A percentile compares a stretch with the other conserved stretches of the same genome.
These are phyloP conservation scores for Cardiospermum halicacabum DNA, from an alignment of 345 rosid genomes.

Conservation along the genomic window DNA sequence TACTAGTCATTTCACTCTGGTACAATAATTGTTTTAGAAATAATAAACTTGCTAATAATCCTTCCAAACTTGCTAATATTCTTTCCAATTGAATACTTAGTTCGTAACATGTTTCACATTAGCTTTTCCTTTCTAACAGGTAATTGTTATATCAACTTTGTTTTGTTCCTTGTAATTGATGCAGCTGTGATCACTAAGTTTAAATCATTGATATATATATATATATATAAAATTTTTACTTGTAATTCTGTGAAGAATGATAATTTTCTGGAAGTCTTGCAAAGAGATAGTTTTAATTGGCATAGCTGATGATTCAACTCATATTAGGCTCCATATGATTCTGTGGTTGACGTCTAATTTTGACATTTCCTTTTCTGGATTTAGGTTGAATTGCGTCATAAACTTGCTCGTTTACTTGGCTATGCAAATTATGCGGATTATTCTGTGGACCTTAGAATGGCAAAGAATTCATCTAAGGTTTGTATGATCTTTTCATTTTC, in stretches of 20 bases:
- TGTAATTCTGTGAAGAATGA: neutral
- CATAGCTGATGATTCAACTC: neutral
- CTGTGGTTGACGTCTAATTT: constrained; percentile 1
- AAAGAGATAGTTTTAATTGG: constrained; percentile 8
- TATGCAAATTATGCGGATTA: constrained; percentile 83
- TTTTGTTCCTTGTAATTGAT: neutral
- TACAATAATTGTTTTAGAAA: neutral
- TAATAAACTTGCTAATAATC: neutral
- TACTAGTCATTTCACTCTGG: neutral
- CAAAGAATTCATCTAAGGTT: constrained; percentile 84
- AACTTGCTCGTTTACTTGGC: constrained; percentile 76
- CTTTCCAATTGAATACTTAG: neutral
- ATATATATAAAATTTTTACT: neutral
- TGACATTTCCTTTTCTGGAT: constrained; percentile 13
- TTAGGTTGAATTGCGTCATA: constrained; percentile 85
- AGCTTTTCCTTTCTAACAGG: neutral
- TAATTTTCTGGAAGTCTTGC: neutral
- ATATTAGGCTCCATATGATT: neutral
- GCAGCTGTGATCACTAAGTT: neutral
- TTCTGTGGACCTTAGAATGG: constrained; percentile 77
- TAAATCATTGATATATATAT: neutral
- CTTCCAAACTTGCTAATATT: neutral
- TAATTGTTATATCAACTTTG: neutral
- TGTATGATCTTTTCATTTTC: constrained; percentile 17
- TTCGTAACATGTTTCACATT: neutral